Evolutionary conservation across 1,284 basidiomycete genomes (phyloP).

Genomic region (Fomes fomentarius): DNA sequence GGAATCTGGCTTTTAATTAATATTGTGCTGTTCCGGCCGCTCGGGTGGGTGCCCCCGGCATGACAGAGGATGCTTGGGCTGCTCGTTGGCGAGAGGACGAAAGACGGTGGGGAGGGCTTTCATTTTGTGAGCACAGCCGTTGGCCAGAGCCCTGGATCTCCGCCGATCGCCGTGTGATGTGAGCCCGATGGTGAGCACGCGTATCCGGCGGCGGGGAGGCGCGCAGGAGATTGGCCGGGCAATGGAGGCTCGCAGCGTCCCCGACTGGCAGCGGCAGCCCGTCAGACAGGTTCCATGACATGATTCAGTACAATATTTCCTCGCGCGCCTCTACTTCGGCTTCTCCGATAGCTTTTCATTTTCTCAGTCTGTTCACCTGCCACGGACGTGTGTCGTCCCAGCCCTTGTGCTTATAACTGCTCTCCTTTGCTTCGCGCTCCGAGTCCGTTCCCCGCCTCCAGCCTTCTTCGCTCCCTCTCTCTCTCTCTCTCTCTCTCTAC

Average conservation of each 20-base stretch:
- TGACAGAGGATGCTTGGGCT: not conserved
- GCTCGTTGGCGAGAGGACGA: not conserved
- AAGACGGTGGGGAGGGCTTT: not conserved
- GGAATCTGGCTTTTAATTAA: too few relatives aligned
- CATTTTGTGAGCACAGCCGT: conserved; percentile 13
- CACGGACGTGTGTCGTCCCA: not conserved
- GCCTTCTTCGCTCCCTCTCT: conserved; percentile 5
- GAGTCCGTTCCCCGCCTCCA: conserved; percentile 5
- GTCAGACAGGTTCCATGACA: conserved; percentile 12
- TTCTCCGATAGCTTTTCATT: not conserved
- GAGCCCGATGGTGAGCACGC: too few relatives aligned
- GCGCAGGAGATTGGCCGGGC: not conserved
- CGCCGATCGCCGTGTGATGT: conserved; percentile 8
- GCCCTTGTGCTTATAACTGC: conserved; percentile 14
- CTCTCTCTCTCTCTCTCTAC: conserved; percentile 1
- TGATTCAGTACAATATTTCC: not conserved
- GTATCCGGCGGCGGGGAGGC: too few relatives aligned
- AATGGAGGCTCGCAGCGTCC: not conserved
- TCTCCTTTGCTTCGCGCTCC: conserved; percentile 3
- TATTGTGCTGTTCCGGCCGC: not conserved
- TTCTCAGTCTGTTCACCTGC: not conserved
- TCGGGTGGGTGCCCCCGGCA: not conserved
- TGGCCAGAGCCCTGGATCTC: not conserved
- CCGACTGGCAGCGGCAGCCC: conserved; percentile 5
- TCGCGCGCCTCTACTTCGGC: not conserved